Evolutionary conservation across 1,284 basidiomycete genomes (phyloP).

Genomic region (Apiotrichum domesticum): DNA sequence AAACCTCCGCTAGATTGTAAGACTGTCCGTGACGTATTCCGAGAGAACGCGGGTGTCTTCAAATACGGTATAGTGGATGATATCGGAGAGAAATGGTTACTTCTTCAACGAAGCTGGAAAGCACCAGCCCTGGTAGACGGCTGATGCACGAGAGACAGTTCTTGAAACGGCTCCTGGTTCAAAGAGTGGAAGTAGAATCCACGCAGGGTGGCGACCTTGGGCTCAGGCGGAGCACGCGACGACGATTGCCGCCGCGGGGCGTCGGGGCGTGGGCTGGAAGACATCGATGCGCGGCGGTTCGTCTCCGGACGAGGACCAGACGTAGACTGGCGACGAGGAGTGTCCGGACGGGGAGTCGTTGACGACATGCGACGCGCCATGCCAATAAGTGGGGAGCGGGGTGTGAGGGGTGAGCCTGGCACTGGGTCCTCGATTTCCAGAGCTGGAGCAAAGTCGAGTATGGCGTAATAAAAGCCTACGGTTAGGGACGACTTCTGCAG

Average conservation of each 20-base stretch:
- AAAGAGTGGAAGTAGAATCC: slow-evolving; percentile 78
- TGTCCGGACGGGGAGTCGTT: slow-evolving; percentile 11
- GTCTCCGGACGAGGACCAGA: not conserved
- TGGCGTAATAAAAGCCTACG: slow-evolving; percentile 71
- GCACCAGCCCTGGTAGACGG: slow-evolving; percentile 32
- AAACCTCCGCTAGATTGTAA: too few species aligned
- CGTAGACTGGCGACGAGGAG: slow-evolving; percentile 17
- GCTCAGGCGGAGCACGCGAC: slow-evolving; percentile 17
- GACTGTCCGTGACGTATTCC: too few species aligned
- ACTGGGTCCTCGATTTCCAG: slow-evolving; percentile 19
- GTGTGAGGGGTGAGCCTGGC: slow-evolving; percentile 24
- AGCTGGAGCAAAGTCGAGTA: slow-evolving; percentile 45
- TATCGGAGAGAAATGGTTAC: too few species aligned
- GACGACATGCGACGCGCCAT: slow-evolving; percentile 12
- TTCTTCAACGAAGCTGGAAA: slow-evolving; percentile 47
- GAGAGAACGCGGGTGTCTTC: too few species aligned
- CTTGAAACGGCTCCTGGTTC: slow-evolving; percentile 48
- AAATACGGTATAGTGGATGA: too few species aligned
- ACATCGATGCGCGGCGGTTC: slow-evolving; percentile 12
- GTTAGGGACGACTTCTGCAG: slow-evolving; percentile 3
- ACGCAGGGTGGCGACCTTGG: slow-evolving; percentile 36
- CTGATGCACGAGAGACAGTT: slow-evolving; percentile 48
- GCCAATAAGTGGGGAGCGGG: slow-evolving; percentile 14
- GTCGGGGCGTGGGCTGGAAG: slow-evolving; percentile 8
- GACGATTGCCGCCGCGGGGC: slow-evolving; percentile 18